Evolutionary conservation across 2,329 filamentous ascomycete genomes (phyloP).

Genomic region (Colletotrichum shisoi): DNA sequence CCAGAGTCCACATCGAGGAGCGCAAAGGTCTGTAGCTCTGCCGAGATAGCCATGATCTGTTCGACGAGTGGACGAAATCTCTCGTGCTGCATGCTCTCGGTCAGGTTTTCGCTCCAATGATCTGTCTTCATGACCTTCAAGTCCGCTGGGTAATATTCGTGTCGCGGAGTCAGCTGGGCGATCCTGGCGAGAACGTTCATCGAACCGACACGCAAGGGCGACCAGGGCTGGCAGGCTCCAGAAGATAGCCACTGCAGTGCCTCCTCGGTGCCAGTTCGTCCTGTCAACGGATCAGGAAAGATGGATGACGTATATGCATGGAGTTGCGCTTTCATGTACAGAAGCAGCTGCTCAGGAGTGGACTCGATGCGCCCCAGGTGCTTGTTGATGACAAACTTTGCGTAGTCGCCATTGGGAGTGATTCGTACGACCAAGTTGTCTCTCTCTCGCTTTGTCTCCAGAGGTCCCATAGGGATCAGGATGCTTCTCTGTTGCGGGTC

Average conservation of each 20-base stretch:
- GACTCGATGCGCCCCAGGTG: slow-evolving; percentile 65
- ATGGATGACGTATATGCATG: slow-evolving; percentile 69
- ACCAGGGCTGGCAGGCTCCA: slow-evolving; percentile 61
- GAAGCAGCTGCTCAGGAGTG: slow-evolving; percentile 61
- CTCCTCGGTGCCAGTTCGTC: slow-evolving; percentile 68
- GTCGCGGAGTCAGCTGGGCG: slow-evolving; percentile 44
- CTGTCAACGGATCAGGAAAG: slow-evolving; percentile 65
- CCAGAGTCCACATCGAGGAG: background rate
- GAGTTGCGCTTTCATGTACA: slow-evolving; percentile 65
- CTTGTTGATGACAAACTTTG: slow-evolving; percentile 61
- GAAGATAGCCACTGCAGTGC: slow-evolving; percentile 60
- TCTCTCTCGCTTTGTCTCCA: slow-evolving; percentile 31
- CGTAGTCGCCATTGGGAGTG: slow-evolving; percentile 51
- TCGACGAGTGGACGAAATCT: slow-evolving; percentile 45
- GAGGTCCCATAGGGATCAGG: slow-evolving; percentile 59
- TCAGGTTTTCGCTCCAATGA: slow-evolving; percentile 46
- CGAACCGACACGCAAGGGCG: slow-evolving; percentile 40
- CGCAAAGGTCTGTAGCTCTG: slow-evolving; percentile 43
- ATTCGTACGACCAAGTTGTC: slow-evolving; percentile 44
- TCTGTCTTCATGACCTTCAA: slow-evolving; percentile 49
- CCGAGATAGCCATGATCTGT: slow-evolving; percentile 46
- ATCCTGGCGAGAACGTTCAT: slow-evolving; percentile 39
- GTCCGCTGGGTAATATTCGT: slow-evolving; percentile 51
- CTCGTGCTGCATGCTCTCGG: slow-evolving; percentile 51
- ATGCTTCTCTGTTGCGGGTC: slow-evolving; percentile 58